phyloP scores from a whole-genome alignment of 1,139 yeast species.

The Debaryomyces robertsiae region DNA sequence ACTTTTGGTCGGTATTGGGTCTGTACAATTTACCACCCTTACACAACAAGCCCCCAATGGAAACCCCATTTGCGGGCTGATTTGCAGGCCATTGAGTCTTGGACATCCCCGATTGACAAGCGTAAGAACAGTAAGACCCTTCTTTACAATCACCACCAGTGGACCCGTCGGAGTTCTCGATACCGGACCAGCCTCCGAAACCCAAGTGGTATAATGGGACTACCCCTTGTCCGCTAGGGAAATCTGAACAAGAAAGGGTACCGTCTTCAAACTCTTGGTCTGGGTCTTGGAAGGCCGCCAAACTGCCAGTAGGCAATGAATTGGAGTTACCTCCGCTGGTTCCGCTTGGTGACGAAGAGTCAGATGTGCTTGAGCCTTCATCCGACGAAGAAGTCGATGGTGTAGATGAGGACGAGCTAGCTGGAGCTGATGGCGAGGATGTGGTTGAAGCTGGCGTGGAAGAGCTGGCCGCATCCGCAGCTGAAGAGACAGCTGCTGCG shows the following conservation, averaged over 20 bases:
- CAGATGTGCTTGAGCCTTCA: slow-evolving; percentile 17
- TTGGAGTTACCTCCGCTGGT: slow-evolving; percentile 22
- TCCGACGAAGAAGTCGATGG: slow-evolving; percentile 11
- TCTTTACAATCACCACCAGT: slow-evolving; percentile 71
- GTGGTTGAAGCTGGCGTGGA: slow-evolving; percentile 16
- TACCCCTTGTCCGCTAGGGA: slow-evolving; percentile 77
- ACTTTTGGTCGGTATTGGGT: slow-evolving; percentile 57
- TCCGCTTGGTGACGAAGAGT: slow-evolving; percentile 12
- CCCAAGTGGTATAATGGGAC: slow-evolving; percentile 56
- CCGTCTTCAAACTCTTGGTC: slow-evolving; percentile 62
- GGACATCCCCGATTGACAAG: slow-evolving; percentile 90
- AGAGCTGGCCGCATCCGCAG: slow-evolving; percentile 14
- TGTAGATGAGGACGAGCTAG: neutral
- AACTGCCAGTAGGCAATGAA: slow-evolving; percentile 56
- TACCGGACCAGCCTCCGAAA: slow-evolving; percentile 76
- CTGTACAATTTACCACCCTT: slow-evolving; percentile 69
- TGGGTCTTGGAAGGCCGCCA: slow-evolving; percentile 54
- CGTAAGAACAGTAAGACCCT: slow-evolving; percentile 80
- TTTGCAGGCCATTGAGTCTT: slow-evolving; percentile 82
- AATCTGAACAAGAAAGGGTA: slow-evolving; percentile 56
- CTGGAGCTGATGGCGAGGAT: slow-evolving; percentile 16
- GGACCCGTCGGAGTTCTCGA: slow-evolving; percentile 63
- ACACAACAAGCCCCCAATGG: slow-evolving; percentile 79
- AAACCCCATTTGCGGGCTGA: slow-evolving; percentile 75
- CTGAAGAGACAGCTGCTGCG: slow-evolving; percentile 15